Conservation (phyloP, 148 eudicot genomes). For the Cornus florida region DNA sequence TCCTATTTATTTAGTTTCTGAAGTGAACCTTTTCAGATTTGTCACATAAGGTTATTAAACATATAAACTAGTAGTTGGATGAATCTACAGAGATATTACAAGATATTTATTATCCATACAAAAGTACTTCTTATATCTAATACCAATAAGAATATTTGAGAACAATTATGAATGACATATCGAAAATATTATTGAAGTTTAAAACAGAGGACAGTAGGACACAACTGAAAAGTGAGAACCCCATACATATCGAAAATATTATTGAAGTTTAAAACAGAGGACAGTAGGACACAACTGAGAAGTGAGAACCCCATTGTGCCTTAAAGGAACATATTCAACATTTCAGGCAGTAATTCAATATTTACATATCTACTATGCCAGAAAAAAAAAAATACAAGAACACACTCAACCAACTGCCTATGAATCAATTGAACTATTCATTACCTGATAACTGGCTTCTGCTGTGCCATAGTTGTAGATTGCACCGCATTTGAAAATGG, state of each 20-base stretch:
- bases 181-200: too few species aligned
- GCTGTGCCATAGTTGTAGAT: conserved; percentile 26
- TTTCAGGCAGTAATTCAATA: background rate
- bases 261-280: too few species aligned
- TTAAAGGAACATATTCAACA: background rate
- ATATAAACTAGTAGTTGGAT: background rate
- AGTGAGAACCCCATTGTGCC: background rate
- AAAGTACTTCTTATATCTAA: too few species aligned
- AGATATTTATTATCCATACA: too few species aligned
- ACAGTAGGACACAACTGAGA: too few species aligned
- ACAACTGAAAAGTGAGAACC: background rate
- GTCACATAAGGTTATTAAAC: too few species aligned
- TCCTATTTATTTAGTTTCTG: too few species aligned
- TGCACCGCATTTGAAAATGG: conserved; percentile 32
- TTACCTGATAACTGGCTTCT: conserved; percentile 61
- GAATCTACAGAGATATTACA: background rate
- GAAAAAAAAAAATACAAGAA: background rate
- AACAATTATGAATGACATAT: background rate
- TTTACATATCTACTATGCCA: background rate
- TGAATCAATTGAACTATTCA: background rate
- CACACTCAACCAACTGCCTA: background rate
- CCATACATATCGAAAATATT: too few species aligned
- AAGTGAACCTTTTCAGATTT: too few species aligned
- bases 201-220: too few species aligned
- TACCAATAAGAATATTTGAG: too few species aligned